Base-by-base conservation (phyloP, 768 basidiomycete species). In the Tulasnella calospora region DNA sequence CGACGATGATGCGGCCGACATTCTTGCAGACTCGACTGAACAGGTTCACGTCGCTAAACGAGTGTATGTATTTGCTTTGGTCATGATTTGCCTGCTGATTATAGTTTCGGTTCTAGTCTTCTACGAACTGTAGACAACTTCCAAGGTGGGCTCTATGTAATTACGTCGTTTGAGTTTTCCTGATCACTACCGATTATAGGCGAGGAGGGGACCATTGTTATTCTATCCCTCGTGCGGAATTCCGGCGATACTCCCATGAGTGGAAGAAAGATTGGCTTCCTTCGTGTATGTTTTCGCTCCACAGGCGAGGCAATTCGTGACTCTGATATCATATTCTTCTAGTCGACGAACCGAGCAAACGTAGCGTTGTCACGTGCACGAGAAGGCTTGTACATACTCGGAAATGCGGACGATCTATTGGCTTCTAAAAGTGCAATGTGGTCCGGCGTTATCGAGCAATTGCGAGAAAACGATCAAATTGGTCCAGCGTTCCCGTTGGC, bases 81-180 rank as follows among this genome's bases (percentile, higher is more conserved):
- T 44, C 44, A 19, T 3, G 1, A 17, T 44, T 13, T 1, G 1
- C 17, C 17, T 19, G 8, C 44, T 44, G 44, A 44, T 15, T 12
- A 44, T 17, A 15, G 44, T 44, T 12, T 44, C 15, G 44, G 8
- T 19, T 19, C 44, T 88, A 79, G 78, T 19, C 57, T 79, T 12
- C 84, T 94, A 7, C 88, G 93, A 9, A 94, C 92, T 0, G 88
- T 94, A 1, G 92, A 94, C 80, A 93, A 91, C 74, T 94, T 89
- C 81, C 93, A 94, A 83, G 74, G 74, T 61, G 30, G 13, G 44
- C 47, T 40, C 17, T 15, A 21, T 47, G 10, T 13, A 7, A 12
- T n/a, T 27, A 6, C 13, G 27, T 27, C 13, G 9, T 12, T 33
- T 8, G 12, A 10, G 47, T 5, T 13, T 55, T 27, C n/a, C 36